Evolutionary conservation across 768 basidiomycete genomes (phyloP).

Genomic region (Rossbeevera mucosa): DNA sequence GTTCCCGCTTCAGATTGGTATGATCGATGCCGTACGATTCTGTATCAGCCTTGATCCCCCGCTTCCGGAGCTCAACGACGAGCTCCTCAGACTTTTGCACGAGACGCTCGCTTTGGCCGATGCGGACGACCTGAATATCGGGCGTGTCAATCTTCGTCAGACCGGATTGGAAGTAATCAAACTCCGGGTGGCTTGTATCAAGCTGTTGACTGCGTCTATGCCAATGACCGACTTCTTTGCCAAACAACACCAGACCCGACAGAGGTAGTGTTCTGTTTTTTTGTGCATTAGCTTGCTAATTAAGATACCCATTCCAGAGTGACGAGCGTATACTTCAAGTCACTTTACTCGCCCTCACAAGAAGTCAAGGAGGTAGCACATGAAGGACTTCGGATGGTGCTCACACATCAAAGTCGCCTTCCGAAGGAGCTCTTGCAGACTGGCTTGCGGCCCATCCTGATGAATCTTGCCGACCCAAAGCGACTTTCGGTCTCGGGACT

Average conservation of each 20-base stretch:
- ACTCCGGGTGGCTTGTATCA: slow-evolving; percentile 90
- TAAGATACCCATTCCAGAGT: slow-evolving; percentile 50
- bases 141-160: slow-evolving; percentile 72
- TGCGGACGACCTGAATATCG: slow-evolving; percentile 84
- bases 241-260: slow-evolving; percentile 76
- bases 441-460: slow-evolving; percentile 91
- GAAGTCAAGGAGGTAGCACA: slow-evolving; percentile 96
- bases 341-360: slow-evolving; percentile 83
- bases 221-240: slow-evolving; percentile 90
- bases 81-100: slow-evolving; percentile 83
- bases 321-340: slow-evolving; percentile 96
- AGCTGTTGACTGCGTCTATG: slow-evolving; percentile 90
- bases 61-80: slow-evolving; percentile 87
- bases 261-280: slow-evolving; percentile 51
- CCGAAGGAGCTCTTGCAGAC: slow-evolving; percentile 95
- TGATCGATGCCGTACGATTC: slow-evolving; percentile 95
- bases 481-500: slow-evolving; percentile 86
- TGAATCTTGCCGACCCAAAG: slow-evolving; percentile 97
- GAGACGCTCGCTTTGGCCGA: slow-evolving; percentile 95
- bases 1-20: slow-evolving; percentile 93
- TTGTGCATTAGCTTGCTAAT: background rate
- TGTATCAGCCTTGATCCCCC: slow-evolving; percentile 87
- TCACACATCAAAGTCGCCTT: slow-evolving; percentile 84
- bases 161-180: slow-evolving; percentile 77
- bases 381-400: slow-evolving; percentile 84